phyloP scores from a whole-genome alignment of 805 yeast species.

The Isabelozyma gotoi region DNA sequence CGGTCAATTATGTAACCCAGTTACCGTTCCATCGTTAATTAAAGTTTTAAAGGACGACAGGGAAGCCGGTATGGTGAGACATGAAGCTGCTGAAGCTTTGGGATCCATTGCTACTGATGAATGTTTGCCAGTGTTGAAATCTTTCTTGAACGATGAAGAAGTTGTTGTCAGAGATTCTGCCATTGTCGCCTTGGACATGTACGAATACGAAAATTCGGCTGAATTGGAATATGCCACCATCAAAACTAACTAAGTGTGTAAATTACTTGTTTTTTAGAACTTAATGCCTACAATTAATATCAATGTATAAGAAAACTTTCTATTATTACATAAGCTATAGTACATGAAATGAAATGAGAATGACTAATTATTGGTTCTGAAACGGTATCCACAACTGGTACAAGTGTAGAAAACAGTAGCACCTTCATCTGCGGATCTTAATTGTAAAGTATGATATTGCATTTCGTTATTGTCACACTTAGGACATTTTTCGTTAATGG shows the following conservation, averaged over 20 bases:
- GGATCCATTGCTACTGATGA: slow-evolving; percentile 97
- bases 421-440: slow-evolving; percentile 99
- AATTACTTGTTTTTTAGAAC: background rate
- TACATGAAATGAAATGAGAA: slow-evolving; percentile 5
- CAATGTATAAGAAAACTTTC: background rate
- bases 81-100: slow-evolving; percentile 98
- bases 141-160: slow-evolving; percentile 77
- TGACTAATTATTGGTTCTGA: slow-evolving; percentile 82
- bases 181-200: slow-evolving; percentile 96
- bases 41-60: slow-evolving; percentile 71
- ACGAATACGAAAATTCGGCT: slow-evolving; percentile 86
- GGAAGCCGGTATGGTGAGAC: slow-evolving; percentile 99
- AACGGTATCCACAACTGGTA: slow-evolving; percentile 86
- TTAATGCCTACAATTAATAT: background rate
- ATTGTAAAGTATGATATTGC: slow-evolving; percentile 95
- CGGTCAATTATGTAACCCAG: slow-evolving; percentile 95
- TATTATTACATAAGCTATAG: slow-evolving; percentile 3
- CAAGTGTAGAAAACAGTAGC: slow-evolving; percentile 98
- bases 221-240: slow-evolving; percentile 72
- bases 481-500: slow-evolving; percentile 97
- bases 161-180: slow-evolving; percentile 96
- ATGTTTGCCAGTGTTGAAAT: slow-evolving; percentile 81
- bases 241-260: slow-evolving; percentile 11
- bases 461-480: slow-evolving; percentile 97
- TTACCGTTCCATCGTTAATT: slow-evolving; percentile 82